Percentiles rank a stretch among this genome's conserved stretches.
Conservation (phyloP, 805 yeast genomes). For the Suhomyces prunicola region DNA sequence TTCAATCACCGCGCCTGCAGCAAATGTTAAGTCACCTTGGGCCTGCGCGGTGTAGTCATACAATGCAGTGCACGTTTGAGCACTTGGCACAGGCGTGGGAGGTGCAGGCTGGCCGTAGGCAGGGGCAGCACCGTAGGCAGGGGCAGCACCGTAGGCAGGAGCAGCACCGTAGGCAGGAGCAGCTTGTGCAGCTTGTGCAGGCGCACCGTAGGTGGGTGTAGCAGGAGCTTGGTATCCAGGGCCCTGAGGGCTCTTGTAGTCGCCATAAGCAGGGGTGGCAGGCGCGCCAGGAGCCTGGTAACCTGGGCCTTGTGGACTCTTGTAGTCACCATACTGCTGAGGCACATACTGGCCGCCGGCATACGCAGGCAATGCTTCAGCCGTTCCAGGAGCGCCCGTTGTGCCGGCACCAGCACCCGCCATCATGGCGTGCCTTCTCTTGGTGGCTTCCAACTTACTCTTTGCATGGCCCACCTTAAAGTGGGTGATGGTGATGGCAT, state of each 20-base stretch:
- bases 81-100: conserved; percentile 31
- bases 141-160: conserved; percentile 14
- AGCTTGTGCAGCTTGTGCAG: conserved; percentile 9
- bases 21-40: conserved; percentile 82
- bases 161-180: conserved; percentile 8
- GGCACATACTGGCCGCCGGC: conserved; percentile 16
- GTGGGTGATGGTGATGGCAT: conserved; percentile 84
- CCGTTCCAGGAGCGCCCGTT: conserved; percentile 17
- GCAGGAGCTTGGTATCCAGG: not conserved
- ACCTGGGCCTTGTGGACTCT: conserved; percentile 14
- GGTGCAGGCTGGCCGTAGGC: conserved; percentile 20
- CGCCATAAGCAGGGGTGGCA: conserved; percentile 6
- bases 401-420: conserved; percentile 25
- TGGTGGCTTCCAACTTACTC: conserved; percentile 77
- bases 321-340: conserved; percentile 24
- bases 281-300: conserved; percentile 6
- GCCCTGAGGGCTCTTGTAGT: not conserved
- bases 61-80: conserved; percentile 77
- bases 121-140: conserved; percentile 21
- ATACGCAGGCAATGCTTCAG: conserved; percentile 9
- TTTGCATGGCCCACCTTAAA: conserved; percentile 89
- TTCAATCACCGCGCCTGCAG: conserved; percentile 84
- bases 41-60: conserved; percentile 94
- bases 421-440: conserved; percentile 59
- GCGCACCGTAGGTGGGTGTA: conserved; percentile 12